These are phyloP conservation scores for Rubia yunnanensis DNA, from an alignment of 257 asterid genomes.

Conservation along the genomic window DNA sequence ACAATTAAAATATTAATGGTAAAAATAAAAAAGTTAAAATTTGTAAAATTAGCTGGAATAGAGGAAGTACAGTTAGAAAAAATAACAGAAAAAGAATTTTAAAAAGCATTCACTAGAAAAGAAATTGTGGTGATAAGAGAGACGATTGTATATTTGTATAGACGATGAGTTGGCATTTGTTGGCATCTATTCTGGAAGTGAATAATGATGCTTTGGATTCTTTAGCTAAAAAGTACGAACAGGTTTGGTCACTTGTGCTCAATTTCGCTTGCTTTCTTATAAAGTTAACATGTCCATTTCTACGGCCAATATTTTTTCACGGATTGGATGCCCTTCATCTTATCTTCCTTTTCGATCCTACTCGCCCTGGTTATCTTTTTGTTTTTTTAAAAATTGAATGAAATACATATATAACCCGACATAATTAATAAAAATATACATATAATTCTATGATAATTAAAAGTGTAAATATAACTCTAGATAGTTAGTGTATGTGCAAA, in stretches of 20 bases:
- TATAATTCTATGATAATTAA: too few relatives aligned
- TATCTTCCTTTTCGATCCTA: neutral
- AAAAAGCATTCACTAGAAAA: too few relatives aligned
- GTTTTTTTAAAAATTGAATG: too few relatives aligned
- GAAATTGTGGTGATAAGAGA: neutral
- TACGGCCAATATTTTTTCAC: neutral
- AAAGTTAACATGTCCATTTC: neutral
- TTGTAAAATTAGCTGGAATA: too few relatives aligned
- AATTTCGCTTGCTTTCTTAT: neutral
- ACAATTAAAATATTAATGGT: too few relatives aligned
- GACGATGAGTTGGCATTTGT: constrained; percentile 7
- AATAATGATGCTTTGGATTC: constrained; percentile 7
- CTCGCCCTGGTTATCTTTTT: neutral
- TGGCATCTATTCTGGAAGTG: constrained; percentile 9
- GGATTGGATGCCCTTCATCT: neutral
- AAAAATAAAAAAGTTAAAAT: too few relatives aligned
- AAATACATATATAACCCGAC: too few relatives aligned
- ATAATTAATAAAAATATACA: too few relatives aligned
- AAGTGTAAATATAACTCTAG: too few relatives aligned
- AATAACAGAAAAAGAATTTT: too few relatives aligned
- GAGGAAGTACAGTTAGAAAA: too few relatives aligned
- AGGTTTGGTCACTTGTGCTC: neutral
- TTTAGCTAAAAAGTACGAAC: neutral
- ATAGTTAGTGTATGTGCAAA: too few relatives aligned
- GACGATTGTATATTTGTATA: neutral